Conservation (phyloP, 2,329 filamentous ascomycete species). For the Colletotrichum sp. region DNA sequence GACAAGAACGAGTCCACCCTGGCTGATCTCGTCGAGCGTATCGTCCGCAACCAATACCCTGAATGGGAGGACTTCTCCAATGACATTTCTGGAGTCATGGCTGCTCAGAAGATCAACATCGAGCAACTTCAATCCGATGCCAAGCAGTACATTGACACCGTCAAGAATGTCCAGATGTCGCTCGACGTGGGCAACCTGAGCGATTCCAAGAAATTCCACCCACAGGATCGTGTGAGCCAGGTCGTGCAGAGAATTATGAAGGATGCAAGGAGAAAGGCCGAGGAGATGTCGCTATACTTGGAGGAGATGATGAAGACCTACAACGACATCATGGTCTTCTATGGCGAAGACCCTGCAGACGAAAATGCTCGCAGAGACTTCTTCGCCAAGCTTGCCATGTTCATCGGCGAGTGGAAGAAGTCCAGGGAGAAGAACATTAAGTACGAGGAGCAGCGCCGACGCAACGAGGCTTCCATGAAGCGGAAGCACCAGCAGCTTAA, state of each 20-base stretch:
- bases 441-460: conserved; percentile 80
- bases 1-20: conserved; percentile 98
- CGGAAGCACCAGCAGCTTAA: conserved; percentile 81
- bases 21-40: conserved; percentile 93
- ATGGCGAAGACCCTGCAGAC: conserved; percentile 90
- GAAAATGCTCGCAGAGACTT: conserved; percentile 95
- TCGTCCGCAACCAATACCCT: conserved; percentile 94
- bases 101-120: conserved; percentile 89
- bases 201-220: conserved; percentile 97
- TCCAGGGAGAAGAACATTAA: conserved; percentile 89
- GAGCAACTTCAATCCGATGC: conserved; percentile 89
- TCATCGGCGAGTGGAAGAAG: conserved; percentile 95
- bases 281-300: conserved; percentile 92
- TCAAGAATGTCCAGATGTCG: conserved; percentile 90
- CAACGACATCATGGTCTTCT: conserved; percentile 95
- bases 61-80: conserved; percentile 91
- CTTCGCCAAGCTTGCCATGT: conserved; percentile 90
- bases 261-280: conserved; percentile 92
- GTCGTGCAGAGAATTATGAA: conserved; percentile 95
- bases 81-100: conserved; percentile 81
- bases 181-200: conserved; percentile 93
- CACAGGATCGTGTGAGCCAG: conserved; percentile 91
- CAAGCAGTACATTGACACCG: conserved; percentile 91
- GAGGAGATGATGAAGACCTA: conserved; percentile 92
- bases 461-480: conserved; percentile 92